These are phyloP conservation scores for Silene latifolia DNA, from an alignment of 148 eudicot genomes.

Conservation along the genomic window DNA sequence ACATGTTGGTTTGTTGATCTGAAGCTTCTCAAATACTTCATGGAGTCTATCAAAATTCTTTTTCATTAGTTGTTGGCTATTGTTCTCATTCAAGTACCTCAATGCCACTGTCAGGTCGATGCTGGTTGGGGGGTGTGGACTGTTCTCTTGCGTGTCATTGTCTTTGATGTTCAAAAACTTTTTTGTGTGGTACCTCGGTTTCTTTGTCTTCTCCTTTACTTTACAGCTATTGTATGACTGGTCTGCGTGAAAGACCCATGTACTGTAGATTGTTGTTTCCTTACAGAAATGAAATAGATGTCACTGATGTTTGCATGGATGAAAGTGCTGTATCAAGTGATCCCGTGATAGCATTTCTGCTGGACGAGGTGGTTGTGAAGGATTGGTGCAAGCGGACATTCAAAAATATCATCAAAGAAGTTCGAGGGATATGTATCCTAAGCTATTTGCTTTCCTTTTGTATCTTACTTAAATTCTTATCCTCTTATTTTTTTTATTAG, in stretches of 20 bases:
- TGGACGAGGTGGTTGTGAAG: constrained; percentile 97
- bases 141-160: not conserved
- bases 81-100: not conserved
- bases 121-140: not conserved
- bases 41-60: not conserved
- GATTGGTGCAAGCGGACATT: constrained; percentile 95
- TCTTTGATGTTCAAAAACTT: not conserved
- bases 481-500: not conserved
- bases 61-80: not conserved
- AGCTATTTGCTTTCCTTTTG: constrained; percentile 4
- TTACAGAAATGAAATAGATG: constrained; percentile 58
- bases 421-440: constrained; percentile 78
- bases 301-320: constrained; percentile 99
- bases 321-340: constrained; percentile 97
- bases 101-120: not conserved
- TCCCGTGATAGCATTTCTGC: constrained; percentile 83
- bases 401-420: constrained; percentile 46
- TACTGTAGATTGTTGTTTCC: constrained; percentile 35
- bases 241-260: not conserved
- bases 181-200: not conserved
- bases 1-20: not conserved
- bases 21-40: not conserved
- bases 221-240: not conserved
- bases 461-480: not conserved
- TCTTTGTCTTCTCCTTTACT: not conserved